phyloP scores from a whole-genome alignment of 345 rosid species.

The Camelina sativa region DNA sequence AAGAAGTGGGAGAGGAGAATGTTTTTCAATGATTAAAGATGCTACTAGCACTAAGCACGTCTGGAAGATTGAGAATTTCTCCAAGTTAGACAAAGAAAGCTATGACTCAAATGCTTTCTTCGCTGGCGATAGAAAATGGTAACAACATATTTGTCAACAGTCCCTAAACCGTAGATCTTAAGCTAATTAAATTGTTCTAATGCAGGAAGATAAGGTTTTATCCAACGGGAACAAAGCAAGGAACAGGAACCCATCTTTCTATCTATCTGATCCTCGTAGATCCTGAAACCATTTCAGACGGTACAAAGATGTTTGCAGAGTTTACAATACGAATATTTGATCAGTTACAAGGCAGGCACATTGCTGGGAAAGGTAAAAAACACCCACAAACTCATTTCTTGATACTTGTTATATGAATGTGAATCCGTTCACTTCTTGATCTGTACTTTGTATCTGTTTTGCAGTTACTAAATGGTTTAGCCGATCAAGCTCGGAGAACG shows the following conservation, averaged over 20 bases:
- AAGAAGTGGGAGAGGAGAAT: slow-evolving; percentile 46
- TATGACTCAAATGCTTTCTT: slow-evolving; percentile 41
- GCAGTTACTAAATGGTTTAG: slow-evolving; percentile 43
- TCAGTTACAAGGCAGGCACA: slow-evolving; percentile 48
- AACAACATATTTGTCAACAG: not conserved
- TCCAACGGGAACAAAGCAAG: slow-evolving; percentile 42
- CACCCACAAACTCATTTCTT: slow-evolving; percentile 7
- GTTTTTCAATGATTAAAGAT: slow-evolving; percentile 46
- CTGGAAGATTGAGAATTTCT: slow-evolving; percentile 44
- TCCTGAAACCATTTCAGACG: slow-evolving; percentile 33
- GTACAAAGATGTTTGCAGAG: slow-evolving; percentile 40
- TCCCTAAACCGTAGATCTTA: not conserved
- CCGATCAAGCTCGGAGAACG: slow-evolving; percentile 35
- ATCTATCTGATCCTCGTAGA: slow-evolving; percentile 40
- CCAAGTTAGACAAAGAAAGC: slow-evolving; percentile 39
- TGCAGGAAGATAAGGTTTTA: slow-evolving; percentile 43
- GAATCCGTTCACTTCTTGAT: slow-evolving; percentile 17
- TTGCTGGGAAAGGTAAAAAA: slow-evolving; percentile 41
- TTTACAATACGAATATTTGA: slow-evolving; percentile 40
- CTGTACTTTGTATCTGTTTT: not conserved
- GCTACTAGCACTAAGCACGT: slow-evolving; percentile 37
- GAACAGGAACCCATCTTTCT: slow-evolving; percentile 45
- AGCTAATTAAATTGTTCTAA: not conserved
- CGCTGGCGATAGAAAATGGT: slow-evolving; percentile 48
- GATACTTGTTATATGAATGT: slow-evolving; percentile 4